These are phyloP conservation scores for Capronia epimyces DNA, from an alignment of 2,329 filamentous ascomycete species.

Conservation along the genomic window DNA sequence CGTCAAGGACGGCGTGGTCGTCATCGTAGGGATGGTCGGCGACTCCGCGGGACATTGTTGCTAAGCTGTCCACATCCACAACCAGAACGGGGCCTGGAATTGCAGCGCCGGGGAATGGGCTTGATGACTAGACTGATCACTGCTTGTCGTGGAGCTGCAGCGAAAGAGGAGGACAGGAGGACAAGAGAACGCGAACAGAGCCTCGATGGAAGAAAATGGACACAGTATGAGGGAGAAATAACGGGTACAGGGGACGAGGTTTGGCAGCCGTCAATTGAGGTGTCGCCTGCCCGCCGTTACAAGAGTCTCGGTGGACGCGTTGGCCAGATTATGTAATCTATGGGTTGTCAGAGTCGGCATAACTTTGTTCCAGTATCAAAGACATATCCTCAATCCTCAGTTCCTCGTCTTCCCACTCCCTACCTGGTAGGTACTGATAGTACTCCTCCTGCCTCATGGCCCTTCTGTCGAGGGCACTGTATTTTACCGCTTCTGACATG, in stretches of 20 bases:
- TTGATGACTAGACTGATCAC: not conserved
- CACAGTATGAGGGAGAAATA: not conserved
- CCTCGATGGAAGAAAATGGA: not conserved
- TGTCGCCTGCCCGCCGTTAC: not conserved
- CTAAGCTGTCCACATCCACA: conserved; percentile 13
- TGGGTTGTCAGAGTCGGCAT: not conserved
- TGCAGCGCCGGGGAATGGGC: not conserved
- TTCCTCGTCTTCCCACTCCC: too few relatives aligned
- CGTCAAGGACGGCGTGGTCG: conserved; percentile 28
- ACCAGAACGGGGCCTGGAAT: not conserved
- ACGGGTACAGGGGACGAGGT: not conserved
- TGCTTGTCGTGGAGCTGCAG: not conserved
- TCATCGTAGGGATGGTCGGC: conserved; percentile 25
- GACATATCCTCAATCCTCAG: too few relatives aligned
- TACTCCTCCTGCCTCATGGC: too few relatives aligned
- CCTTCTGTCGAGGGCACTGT: too few relatives aligned
- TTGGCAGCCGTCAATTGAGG: conserved; percentile 1
- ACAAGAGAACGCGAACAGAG: not conserved
- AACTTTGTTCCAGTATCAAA: not conserved
- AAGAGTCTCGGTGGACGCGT: not conserved
- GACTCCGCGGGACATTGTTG: conserved; percentile 33
- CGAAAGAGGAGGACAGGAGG: not conserved
- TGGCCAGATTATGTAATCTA: conserved; percentile 1
- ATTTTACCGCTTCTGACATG: too few relatives aligned
- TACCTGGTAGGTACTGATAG: not conserved